Conservation (phyloP, 202 grass and related monocot genomes). For the Panicum virgatum region DNA sequence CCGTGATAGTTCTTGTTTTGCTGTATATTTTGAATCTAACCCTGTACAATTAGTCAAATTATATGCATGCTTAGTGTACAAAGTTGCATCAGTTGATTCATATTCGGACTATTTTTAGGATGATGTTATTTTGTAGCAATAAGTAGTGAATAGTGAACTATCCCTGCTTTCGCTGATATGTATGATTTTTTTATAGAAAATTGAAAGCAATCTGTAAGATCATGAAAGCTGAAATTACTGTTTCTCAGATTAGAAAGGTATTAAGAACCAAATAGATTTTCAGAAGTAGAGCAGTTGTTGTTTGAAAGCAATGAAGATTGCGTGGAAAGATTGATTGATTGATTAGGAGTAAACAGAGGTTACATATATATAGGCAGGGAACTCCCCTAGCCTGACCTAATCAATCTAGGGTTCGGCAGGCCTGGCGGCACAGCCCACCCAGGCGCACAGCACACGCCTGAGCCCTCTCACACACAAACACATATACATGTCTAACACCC, state of each 20-base stretch:
- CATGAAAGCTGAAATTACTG: background rate
- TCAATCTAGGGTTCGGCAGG: too few species aligned
- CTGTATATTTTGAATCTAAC: background rate
- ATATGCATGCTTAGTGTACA: background rate
- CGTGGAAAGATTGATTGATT: too few species aligned
- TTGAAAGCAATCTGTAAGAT: background rate
- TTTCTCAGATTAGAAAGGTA: background rate
- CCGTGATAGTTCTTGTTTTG: background rate
- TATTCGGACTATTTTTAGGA: background rate
- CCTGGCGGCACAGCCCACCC: too few species aligned
- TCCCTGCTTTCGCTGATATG: too few species aligned
- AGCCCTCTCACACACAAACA: too few species aligned
- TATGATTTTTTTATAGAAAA: too few species aligned
- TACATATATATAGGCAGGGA: too few species aligned
- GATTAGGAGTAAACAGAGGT: too few species aligned
- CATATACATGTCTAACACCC: too few species aligned
- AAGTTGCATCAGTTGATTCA: background rate
- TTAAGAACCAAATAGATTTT: constrained; percentile 24
- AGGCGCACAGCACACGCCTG: too few species aligned
- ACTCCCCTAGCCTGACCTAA: too few species aligned
- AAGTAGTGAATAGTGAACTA: background rate
- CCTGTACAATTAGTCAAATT: background rate
- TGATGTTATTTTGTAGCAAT: background rate
- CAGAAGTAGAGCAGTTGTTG: background rate
- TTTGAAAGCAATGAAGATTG: too few species aligned